Conservation (phyloP, 371 early-diverging fungal species). For the Sanchytrium tribonematis region DNA sequence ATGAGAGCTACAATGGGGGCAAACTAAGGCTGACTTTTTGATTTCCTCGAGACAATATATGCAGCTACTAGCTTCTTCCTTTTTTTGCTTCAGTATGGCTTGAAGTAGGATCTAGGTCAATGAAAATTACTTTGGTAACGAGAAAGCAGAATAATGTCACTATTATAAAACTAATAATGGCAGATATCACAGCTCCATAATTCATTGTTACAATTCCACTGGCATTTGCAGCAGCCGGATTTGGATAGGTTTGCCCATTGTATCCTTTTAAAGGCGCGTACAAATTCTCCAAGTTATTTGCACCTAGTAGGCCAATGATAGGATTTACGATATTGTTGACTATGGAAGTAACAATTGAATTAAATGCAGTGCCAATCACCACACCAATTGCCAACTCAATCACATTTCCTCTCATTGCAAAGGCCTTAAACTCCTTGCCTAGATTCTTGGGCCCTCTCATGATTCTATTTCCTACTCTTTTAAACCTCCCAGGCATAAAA, state of each 20-base stretch:
- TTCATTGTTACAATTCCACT: neutral
- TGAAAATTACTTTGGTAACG: neutral
- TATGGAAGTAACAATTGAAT: neutral
- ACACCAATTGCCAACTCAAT: constrained; percentile 1
- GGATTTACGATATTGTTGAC: neutral
- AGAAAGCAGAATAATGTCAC: neutral
- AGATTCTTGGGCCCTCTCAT: too few relatives aligned
- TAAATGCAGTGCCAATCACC: neutral
- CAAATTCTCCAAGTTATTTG: too few relatives aligned
- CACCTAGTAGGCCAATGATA: too few relatives aligned
- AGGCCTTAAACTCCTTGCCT: too few relatives aligned
- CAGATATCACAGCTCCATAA: neutral
- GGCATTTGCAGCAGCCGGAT: neutral
- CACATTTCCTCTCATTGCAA: too few relatives aligned
- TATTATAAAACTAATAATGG: neutral
- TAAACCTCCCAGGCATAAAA: too few relatives aligned
- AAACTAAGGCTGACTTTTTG: neutral
- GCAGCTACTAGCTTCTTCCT: neutral
- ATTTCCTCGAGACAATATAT: neutral
- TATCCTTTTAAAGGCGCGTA: too few relatives aligned
- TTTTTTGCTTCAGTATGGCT: too few relatives aligned
- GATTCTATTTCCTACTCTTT: too few relatives aligned
- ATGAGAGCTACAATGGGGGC: neutral
- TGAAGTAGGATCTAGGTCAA: neutral
- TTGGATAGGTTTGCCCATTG: neutral